Evolutionary conservation across 306 rosid genomes (phyloP).

Genomic region (Trifolium fragiferum): DNA sequence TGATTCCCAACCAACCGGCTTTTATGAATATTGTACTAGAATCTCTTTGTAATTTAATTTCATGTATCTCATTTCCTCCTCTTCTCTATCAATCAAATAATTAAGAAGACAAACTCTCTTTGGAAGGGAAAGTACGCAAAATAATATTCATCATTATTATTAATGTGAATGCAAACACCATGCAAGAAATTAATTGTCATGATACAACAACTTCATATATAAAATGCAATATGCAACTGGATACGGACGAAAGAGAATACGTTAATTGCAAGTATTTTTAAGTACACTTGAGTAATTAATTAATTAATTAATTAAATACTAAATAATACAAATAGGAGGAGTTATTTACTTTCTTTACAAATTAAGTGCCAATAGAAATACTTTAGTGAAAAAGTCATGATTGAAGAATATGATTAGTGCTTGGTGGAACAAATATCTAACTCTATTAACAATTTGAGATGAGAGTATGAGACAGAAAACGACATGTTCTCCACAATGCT

Average conservation of each 20-base stretch:
- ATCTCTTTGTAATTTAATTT: background rate
- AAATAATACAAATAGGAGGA: background rate
- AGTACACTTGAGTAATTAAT: background rate
- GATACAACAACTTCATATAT: background rate
- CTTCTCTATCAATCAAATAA: background rate
- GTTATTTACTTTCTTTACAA: background rate
- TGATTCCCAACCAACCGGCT: background rate
- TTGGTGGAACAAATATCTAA: slow-evolving; percentile 35
- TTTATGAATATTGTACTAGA: background rate
- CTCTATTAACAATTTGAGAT: slow-evolving; percentile 18
- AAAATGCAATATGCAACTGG: slow-evolving; percentile 2
- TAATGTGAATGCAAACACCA: background rate
- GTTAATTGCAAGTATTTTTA: slow-evolving; percentile 10
- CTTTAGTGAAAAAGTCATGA: slow-evolving; percentile 34
- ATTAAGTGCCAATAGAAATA: background rate
- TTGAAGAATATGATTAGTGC: slow-evolving; percentile 23
- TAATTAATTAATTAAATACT: background rate
- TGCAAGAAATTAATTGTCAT: background rate
- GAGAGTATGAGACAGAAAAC: slow-evolving; percentile 34
- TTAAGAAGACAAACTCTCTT: background rate
- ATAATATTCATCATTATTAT: background rate
- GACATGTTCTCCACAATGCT: slow-evolving; percentile 14
- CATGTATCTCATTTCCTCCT: background rate
- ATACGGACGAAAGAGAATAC: background rate
- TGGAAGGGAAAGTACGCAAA: background rate